Base-by-base conservation (phyloP, 257 asterid species). In the Osmanthus fragrans region DNA sequence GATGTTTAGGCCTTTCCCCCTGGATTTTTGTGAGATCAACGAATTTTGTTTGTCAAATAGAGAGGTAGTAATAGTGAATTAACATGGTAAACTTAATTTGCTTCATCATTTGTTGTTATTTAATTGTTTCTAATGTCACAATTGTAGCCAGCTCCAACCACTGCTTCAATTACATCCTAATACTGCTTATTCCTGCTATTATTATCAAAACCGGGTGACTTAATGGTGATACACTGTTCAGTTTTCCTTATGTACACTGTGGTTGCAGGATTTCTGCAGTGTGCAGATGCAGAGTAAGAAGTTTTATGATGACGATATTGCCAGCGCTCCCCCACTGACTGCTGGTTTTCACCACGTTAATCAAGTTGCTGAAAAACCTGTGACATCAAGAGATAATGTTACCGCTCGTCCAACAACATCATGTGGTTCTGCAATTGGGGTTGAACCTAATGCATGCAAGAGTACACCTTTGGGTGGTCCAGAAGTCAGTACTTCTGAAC, bases 261-360 rank as follows among this genome's bases (percentile, higher is more conserved):
- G 74, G 37, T 83, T 70, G 75, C 88, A 84, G 87, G 90, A 64
- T 45, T 76, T 66, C 37, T 51, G 71, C 16, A 54, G 68, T 67
- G 75, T 66, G 29, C 72, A 79, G n/a, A 9, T 64, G 85, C 82
- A 80, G 84, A 84, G 54, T 19, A 71, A 13, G 71, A 77, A 84
- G 47, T 69, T 78, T 15, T 34, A 64, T n/a, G 85, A 85, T 40
- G 81, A 82, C n/a, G 92, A 81, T 79, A 77, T 70, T 77, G 97
- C 99, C 15, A 92, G 97, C 85, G 99, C 97, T 42, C 97, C 97
- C 2, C 99, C 97, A 0, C 33, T 94, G 74, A 63, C 73, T 58
- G 82, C 83, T 37, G 80, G 87, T 30, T 73, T 71, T 69, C 75
- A 70, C 47, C 82, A 73, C 21, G 58, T 68, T 47, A 78, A 86